These are phyloP conservation scores for Iberis amara DNA, from an alignment of 441 rosid genomes.

Conservation along the genomic window DNA sequence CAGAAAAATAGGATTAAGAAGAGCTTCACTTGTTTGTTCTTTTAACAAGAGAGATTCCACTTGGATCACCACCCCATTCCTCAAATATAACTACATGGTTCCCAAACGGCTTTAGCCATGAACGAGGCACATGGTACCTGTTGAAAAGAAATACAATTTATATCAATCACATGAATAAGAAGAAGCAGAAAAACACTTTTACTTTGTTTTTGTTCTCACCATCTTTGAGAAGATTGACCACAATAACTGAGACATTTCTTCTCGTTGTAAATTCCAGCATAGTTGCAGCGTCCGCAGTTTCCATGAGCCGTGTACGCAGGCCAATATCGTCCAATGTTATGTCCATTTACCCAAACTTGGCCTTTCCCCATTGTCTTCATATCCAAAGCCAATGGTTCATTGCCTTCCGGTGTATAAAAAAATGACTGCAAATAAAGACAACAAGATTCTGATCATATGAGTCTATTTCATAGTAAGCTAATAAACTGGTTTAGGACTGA, in stretches of 20 bases:
- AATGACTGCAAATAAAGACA: constrained; percentile 37
- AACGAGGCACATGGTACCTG: constrained; percentile 65
- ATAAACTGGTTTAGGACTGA: too few relatives aligned
- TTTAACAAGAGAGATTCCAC: constrained; percentile 39
- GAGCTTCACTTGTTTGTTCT: too few relatives aligned
- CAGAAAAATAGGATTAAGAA: too few relatives aligned
- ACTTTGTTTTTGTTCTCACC: constrained; percentile 33
- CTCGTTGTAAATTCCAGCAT: constrained; percentile 47
- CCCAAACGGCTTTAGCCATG: constrained; percentile 40
- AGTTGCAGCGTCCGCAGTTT: constrained; percentile 40
- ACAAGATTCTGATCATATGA: constrained; percentile 18
- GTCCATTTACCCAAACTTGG: constrained; percentile 61
- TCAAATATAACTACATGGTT: constrained; percentile 44
- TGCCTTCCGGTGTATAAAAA: constrained; percentile 44
- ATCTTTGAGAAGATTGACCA: constrained; percentile 59
- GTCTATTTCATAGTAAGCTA: too few relatives aligned
- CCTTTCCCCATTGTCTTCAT: constrained; percentile 72
- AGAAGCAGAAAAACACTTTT: background rate
- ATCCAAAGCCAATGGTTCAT: constrained; percentile 54
- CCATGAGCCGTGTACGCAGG: constrained; percentile 50
- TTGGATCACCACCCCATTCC: constrained; percentile 51
- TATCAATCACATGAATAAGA: background rate
- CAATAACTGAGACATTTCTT: constrained; percentile 48
- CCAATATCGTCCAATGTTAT: constrained; percentile 65
- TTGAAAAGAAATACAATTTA: too few relatives aligned